These are phyloP conservation scores for Myxozyma mucilagina DNA, from an alignment of 805 yeast species.

Conservation along the genomic window DNA sequence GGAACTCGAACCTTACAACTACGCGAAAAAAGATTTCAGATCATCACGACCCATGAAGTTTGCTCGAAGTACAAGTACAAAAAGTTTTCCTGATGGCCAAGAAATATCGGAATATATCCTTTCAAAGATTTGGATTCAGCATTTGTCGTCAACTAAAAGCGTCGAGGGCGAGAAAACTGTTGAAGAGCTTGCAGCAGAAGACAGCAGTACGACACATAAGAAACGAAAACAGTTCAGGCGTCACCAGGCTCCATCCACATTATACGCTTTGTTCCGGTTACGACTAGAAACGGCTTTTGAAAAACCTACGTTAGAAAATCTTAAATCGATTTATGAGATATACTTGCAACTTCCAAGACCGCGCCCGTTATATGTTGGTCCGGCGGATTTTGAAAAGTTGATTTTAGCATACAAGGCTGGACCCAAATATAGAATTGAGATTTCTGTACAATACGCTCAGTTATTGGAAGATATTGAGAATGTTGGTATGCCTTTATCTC, in stretches of 20 bases:
- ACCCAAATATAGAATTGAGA: slow-evolving; percentile 10
- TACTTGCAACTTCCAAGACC: slow-evolving; percentile 41
- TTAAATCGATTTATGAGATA: slow-evolving; percentile 20
- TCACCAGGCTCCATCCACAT: neutral
- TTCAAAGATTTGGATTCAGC: neutral
- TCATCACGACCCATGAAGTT: no score
- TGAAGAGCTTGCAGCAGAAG: neutral
- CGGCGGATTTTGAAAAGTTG: slow-evolving; percentile 41
- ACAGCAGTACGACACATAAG: neutral
- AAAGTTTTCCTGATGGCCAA: neutral
- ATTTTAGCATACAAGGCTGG: slow-evolving; percentile 20
- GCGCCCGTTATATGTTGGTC: slow-evolving; percentile 38
- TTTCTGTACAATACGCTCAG: slow-evolving; percentile 18
- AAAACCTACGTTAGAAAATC: neutral
- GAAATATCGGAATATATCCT: neutral
- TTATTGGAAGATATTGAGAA: slow-evolving; percentile 36
- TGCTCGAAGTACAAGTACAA: neutral
- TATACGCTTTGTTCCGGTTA: neutral
- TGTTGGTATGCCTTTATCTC: slow-evolving; percentile 39
- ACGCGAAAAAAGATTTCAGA: neutral
- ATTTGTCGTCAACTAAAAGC: neutral
- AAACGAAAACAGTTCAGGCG: neutral
- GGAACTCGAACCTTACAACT: no score
- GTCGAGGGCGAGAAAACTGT: neutral
- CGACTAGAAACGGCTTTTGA: no score